These are phyloP conservation scores for Aquanectria penicillioides DNA, from an alignment of 2,329 filamentous ascomycete species.

Conservation along the genomic window DNA sequence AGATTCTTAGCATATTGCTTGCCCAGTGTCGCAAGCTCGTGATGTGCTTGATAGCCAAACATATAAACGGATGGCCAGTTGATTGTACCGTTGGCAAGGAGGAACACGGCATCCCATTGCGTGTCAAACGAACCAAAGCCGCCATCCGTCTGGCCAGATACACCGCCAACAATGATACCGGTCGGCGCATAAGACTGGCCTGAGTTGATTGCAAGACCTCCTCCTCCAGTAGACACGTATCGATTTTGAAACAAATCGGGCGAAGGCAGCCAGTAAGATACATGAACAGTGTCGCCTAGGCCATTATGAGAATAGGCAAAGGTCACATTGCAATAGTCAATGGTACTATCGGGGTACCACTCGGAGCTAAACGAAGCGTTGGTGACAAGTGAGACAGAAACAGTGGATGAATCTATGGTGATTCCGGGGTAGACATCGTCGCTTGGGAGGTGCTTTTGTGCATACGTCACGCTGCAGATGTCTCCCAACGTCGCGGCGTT, in stretches of 20 bases:
- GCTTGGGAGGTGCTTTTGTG: not conserved
- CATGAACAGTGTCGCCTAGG: constrained; percentile 6
- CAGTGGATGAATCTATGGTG: constrained; percentile 5
- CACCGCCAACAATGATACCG: constrained; percentile 58
- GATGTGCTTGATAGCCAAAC: constrained; percentile 51
- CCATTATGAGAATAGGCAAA: constrained; percentile 17
- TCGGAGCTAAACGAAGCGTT: constrained; percentile 9
- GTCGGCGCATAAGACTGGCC: constrained; percentile 46
- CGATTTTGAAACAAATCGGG: constrained; percentile 10
- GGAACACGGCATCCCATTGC: constrained; percentile 48
- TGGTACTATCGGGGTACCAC: constrained; percentile 12
- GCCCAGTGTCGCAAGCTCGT: constrained; percentile 51
- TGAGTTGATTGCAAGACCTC: constrained; percentile 53
- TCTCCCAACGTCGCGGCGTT: not conserved
- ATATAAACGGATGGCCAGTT: constrained; percentile 49
- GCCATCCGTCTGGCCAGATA: constrained; percentile 58
- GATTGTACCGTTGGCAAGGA: constrained; percentile 51
- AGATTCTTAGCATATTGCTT: constrained; percentile 55
- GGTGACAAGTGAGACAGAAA: not conserved
- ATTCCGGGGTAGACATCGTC: constrained; percentile 2
- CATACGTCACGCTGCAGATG: constrained; percentile 9
- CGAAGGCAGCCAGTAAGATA: constrained; percentile 15
- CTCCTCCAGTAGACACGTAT: constrained; percentile 39
- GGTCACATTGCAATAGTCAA: constrained; percentile 19
- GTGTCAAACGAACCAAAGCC: constrained; percentile 59